Evolutionary conservation across 2,329 filamentous ascomycete species (phyloP).

Genomic region (Pleurostoma richardsiae): DNA sequence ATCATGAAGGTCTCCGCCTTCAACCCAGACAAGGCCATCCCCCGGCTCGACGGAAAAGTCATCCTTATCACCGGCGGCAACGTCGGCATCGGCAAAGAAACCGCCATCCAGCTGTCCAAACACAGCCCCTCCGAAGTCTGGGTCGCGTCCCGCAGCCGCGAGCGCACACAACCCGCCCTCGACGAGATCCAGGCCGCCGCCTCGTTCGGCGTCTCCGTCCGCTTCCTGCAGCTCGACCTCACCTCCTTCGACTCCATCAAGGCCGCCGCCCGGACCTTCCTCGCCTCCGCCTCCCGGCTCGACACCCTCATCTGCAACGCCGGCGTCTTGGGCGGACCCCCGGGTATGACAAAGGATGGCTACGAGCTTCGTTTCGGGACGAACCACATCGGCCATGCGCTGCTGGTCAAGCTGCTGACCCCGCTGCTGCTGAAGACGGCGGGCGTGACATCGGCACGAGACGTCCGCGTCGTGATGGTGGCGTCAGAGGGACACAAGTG

Average conservation of each 20-base stretch:
- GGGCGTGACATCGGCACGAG: constrained; percentile 2
- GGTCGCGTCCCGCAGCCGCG: constrained; percentile 24
- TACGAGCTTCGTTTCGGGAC: constrained; percentile 38
- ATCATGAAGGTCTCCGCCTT: constrained; percentile 6
- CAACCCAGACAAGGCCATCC: constrained; percentile 21
- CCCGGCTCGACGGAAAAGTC: constrained; percentile 26
- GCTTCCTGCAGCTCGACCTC: constrained; percentile 29
- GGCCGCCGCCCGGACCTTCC: constrained; percentile 21
- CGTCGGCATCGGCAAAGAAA: constrained; percentile 30
- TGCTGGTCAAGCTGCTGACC: constrained; percentile 27
- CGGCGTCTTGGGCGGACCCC: constrained; percentile 27
- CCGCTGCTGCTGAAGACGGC: constrained; percentile 23
- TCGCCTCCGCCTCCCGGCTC: constrained; percentile 19
- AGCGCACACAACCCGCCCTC: constrained; percentile 18
- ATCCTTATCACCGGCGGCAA: constrained; percentile 33
- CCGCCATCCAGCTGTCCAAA: constrained; percentile 27
- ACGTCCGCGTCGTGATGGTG: constrained; percentile 16
- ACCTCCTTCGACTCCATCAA: constrained; percentile 25
- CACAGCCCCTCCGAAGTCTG: constrained; percentile 19
- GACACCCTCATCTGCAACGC: constrained; percentile 37
- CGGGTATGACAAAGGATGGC: constrained; percentile 26
- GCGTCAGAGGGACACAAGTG: constrained; percentile 15
- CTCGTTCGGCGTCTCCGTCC: constrained; percentile 1
- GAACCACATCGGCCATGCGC: constrained; percentile 37
- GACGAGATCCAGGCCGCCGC: constrained; percentile 15